Evolutionary conservation across 208 protist genomes (phyloP).

Genomic region (Trypanosoma congolense): DNA sequence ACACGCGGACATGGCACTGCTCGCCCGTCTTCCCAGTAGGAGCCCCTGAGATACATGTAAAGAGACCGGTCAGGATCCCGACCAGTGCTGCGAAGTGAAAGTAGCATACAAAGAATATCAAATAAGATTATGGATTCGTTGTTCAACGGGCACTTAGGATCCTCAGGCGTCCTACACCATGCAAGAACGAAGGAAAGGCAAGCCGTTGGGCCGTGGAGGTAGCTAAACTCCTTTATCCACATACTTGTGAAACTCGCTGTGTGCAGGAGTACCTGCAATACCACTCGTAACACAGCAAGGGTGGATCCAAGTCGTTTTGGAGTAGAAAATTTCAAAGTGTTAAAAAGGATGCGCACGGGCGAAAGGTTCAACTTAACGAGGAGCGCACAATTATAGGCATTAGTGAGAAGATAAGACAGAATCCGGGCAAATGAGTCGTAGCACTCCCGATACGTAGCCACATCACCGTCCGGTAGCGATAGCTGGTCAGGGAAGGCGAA

Average conservation of each 20-base stretch:
- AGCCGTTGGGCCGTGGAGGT: conserved; percentile 8
- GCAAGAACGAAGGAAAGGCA: conserved; percentile 15
- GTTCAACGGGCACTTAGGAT: conserved; percentile 2
- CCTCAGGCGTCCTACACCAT: conserved; percentile 13
- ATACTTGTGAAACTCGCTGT: conserved; percentile 19
- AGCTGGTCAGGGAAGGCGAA: conserved; percentile 10
- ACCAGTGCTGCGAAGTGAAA: conserved; percentile 19
- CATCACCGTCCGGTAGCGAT: conserved; percentile 8
- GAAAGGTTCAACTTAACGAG: conserved; percentile 10
- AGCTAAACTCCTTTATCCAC: conserved; percentile 25
- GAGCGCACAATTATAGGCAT: conserved; percentile 16
- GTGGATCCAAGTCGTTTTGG: conserved; percentile 2
- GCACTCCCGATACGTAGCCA: background rate
- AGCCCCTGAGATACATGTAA: conserved; percentile 19
- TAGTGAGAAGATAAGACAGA: conserved; percentile 17
- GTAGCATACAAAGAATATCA: conserved; percentile 26
- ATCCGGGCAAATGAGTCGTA: conserved; percentile 17
- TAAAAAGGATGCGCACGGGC: conserved; percentile 17
- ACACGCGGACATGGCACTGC: conserved; percentile 3
- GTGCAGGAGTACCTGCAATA: conserved; percentile 22
- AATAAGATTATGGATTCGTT: conserved; percentile 12
- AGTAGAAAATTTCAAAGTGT: conserved; percentile 4
- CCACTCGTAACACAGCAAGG: conserved; percentile 13
- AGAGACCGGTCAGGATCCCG: conserved; percentile 4
- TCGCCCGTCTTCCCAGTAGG: conserved; percentile 9